phyloP scores from a whole-genome alignment of 495 filamentous ascomycete species.

The Hypoxylon lenormandii region DNA sequence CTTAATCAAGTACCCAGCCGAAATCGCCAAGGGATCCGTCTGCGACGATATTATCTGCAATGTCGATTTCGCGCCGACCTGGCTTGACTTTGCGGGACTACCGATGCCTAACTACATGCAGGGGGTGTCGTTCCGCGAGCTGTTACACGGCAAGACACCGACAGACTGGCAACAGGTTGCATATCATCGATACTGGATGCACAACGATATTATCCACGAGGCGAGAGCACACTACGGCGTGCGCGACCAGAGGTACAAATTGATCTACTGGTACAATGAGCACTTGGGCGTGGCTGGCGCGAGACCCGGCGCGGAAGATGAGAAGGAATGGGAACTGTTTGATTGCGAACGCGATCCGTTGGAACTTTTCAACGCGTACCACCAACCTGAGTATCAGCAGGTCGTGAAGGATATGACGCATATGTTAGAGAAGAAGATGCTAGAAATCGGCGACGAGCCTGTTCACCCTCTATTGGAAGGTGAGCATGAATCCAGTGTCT shows the following conservation, averaged over 20 bases:
- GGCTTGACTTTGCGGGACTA: conserved; percentile 54
- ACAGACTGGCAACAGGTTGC: conserved; percentile 59
- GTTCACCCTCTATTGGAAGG: conserved; percentile 47
- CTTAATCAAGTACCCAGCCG: conserved; percentile 54
- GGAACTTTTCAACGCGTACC: conserved; percentile 60
- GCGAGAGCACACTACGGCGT: conserved; percentile 60
- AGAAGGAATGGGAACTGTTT: conserved; percentile 61
- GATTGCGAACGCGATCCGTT: conserved; percentile 59
- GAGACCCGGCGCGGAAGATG: conserved; percentile 51
- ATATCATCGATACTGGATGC: conserved; percentile 64
- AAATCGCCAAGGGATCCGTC: conserved; percentile 50
- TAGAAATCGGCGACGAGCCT: conserved; percentile 58
- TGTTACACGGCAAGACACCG: conserved; percentile 50
- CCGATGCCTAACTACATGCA: conserved; percentile 59
- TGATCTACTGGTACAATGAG: conserved; percentile 64
- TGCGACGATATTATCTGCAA: conserved; percentile 60
- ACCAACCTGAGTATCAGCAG: conserved; percentile 50
- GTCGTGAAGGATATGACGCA: conserved; percentile 53
- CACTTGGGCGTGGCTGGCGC: conserved; percentile 55
- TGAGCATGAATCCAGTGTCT: background rate
- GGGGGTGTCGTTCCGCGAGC: conserved; percentile 51
- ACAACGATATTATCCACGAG: conserved; percentile 57
- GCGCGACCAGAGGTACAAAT: conserved; percentile 58
- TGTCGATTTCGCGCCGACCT: conserved; percentile 62
- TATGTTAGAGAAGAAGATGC: conserved; percentile 58